Percentiles rank a stretch among this genome's conserved stretches.
phyloP scores from a whole-genome alignment of 495 filamentous ascomycete genomes.

The Penicillium canescens region DNA sequence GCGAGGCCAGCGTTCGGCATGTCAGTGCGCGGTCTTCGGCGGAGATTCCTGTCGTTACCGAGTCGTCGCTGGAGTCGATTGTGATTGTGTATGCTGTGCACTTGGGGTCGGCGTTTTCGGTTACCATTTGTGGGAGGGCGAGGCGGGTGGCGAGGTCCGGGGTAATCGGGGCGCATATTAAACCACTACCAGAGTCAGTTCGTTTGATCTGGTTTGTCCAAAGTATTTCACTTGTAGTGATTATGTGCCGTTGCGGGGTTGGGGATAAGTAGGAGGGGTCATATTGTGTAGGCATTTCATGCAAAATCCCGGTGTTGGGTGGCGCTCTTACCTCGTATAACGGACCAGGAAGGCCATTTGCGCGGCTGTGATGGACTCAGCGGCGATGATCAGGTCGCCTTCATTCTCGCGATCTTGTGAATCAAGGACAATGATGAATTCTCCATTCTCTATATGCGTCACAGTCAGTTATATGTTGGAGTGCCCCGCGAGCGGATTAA shows the following conservation, averaged over 20 bases:
- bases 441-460: conserved; percentile 64
- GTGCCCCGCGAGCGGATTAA: not conserved
- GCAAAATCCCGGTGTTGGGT: not conserved
- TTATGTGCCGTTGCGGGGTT: not conserved
- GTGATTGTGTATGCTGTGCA: conserved; percentile 89
- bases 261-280: not conserved
- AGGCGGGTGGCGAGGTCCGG: conserved; percentile 65
- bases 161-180: conserved; percentile 84
- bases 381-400: conserved; percentile 95
- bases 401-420: conserved; percentile 91
- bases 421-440: conserved; percentile 96
- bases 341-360: conserved; percentile 97
- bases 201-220: not conserved
- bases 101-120: conserved; percentile 78
- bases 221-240: not conserved
- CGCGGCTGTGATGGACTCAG: conserved; percentile 76
- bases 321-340: conserved; percentile 58
- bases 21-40: conserved; percentile 85
- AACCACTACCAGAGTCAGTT: conserved; percentile 56
- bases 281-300: not conserved
- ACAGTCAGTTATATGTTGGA: conserved; percentile 12
- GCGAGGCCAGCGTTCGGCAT: conserved; percentile 75
- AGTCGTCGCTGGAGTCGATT: conserved; percentile 71
- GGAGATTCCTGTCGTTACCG: conserved; percentile 85
- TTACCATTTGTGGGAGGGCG: conserved; percentile 86